Percentiles rank a stretch among this genome's conserved stretches.
These are phyloP conservation scores for Sporothrix globosa DNA, from an alignment of 2,329 filamentous ascomycete species.

Conservation along the genomic window DNA sequence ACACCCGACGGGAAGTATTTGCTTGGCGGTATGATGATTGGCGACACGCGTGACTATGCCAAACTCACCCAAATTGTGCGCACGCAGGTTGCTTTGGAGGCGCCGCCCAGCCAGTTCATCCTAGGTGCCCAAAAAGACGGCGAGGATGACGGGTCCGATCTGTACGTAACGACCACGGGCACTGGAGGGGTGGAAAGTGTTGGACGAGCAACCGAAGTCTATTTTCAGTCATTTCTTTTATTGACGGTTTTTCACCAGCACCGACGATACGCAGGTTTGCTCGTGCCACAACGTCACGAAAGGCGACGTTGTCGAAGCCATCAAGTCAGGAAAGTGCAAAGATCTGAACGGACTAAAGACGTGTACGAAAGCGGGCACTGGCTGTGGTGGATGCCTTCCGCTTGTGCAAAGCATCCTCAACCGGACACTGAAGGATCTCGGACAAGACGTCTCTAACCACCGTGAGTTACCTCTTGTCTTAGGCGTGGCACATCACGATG, in stretches of 20 bases:
- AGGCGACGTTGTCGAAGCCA: slow-evolving; percentile 70
- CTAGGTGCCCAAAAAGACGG: slow-evolving; percentile 74
- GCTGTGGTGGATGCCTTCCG: slow-evolving; percentile 88
- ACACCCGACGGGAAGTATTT: slow-evolving; percentile 87
- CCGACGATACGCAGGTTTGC: slow-evolving; percentile 86
- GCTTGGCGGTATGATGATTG: slow-evolving; percentile 97
- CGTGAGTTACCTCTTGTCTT: neutral
- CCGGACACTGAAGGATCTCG: slow-evolving; percentile 81
- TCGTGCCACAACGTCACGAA: slow-evolving; percentile 93
- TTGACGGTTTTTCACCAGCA: slow-evolving; percentile 36
- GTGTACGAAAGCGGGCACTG: slow-evolving; percentile 89
- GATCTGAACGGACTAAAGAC: slow-evolving; percentile 81
- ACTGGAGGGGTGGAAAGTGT: too few relatives aligned
- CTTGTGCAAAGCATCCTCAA: slow-evolving; percentile 89
- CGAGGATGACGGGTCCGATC: slow-evolving; percentile 73
- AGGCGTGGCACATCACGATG: neutral
- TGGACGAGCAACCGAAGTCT: too few relatives aligned
- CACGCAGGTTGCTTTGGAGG: slow-evolving; percentile 75
- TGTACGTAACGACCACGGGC: slow-evolving; percentile 43
- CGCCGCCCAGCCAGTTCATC: slow-evolving; percentile 80
- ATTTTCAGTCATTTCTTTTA: too few relatives aligned
- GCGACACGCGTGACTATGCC: slow-evolving; percentile 86
- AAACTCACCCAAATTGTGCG: slow-evolving; percentile 88
- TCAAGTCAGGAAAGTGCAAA: slow-evolving; percentile 80
- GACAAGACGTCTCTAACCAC: slow-evolving; percentile 84